These are phyloP conservation scores for Colletotrichum truncatum DNA, from an alignment of 2,329 filamentous ascomycete species.

Conservation along the genomic window DNA sequence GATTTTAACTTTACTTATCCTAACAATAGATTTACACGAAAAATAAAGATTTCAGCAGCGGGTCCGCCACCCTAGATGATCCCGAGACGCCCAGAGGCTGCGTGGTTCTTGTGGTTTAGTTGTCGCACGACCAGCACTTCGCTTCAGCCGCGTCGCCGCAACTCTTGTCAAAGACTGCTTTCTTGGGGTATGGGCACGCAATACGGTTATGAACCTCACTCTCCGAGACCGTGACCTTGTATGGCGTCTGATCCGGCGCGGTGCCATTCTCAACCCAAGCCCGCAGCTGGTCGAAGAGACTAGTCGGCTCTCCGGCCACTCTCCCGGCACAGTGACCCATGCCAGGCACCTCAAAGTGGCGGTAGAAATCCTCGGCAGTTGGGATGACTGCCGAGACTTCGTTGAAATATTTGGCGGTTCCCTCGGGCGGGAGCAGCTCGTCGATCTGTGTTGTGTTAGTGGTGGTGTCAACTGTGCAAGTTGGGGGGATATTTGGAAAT, in stretches of 20 bases:
- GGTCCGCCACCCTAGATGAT: no score
- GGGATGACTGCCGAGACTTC: background rate
- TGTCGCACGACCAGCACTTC: background rate
- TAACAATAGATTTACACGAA: no score
- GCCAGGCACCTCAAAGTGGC: conserved; percentile 20
- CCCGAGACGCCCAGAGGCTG: no score
- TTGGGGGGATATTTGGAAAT: background rate
- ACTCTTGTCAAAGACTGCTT: conserved; percentile 34
- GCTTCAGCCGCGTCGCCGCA: background rate
- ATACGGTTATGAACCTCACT: conserved; percentile 34
- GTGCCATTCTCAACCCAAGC: conserved; percentile 33
- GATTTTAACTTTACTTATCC: no score
- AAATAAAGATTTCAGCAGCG: no score
- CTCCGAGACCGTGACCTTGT: background rate
- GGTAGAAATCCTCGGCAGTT: background rate
- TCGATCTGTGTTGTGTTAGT: conserved; percentile 37
- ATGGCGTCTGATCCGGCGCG: conserved; percentile 5
- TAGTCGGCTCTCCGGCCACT: conserved; percentile 6
- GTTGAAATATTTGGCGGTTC: conserved; percentile 40
- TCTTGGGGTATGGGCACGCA: conserved; percentile 44
- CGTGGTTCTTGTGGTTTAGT: background rate
- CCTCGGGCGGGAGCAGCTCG: conserved; percentile 42
- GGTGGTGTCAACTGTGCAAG: background rate
- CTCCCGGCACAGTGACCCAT: conserved; percentile 26
- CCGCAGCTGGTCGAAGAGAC: conserved; percentile 20